phyloP scores from a whole-genome alignment of 495 filamentous ascomycete genomes.

The Coniosporium apollinis region DNA sequence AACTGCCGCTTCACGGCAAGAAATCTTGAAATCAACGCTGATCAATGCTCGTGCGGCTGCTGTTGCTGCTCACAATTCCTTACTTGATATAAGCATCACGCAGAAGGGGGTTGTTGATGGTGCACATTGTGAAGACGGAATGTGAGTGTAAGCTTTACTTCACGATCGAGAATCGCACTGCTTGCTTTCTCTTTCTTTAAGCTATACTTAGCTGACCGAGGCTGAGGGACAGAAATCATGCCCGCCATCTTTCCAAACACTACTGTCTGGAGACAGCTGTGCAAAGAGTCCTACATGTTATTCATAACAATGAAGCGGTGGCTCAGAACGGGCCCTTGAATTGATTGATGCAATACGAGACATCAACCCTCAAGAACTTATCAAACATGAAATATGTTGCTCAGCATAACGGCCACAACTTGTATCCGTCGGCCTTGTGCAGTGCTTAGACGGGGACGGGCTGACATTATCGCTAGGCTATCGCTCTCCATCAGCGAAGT shows the following conservation, averaged over 20 bases:
- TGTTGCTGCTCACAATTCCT: slow-evolving; percentile 74
- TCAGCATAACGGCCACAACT: neutral
- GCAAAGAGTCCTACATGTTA: no score
- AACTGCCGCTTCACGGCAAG: slow-evolving; percentile 12
- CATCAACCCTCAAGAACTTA: no score
- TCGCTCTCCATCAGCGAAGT: slow-evolving; percentile 9
- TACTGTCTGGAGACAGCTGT: no score
- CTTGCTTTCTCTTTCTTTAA: neutral
- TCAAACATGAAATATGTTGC: no score
- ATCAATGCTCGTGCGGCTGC: slow-evolving; percentile 26
- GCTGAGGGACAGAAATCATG: no score
- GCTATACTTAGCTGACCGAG: no score
- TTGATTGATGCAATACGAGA: no score
- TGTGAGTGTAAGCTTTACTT: neutral
- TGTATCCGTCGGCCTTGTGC: neutral
- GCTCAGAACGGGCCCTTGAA: no score
- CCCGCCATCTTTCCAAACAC: neutral
- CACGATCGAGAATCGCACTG: neutral
- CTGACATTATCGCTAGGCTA: neutral
- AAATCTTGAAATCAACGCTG: slow-evolving; percentile 12
- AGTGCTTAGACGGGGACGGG: neutral
- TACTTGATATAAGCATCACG: slow-evolving; percentile 26
- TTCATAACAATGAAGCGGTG: no score
- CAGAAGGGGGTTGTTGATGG: slow-evolving; percentile 9
- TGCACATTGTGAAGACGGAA: neutral